Evolutionary conservation across 2,329 filamentous ascomycete genomes (phyloP).

Genomic region (Hawksworthiomyces lignivorus): DNA sequence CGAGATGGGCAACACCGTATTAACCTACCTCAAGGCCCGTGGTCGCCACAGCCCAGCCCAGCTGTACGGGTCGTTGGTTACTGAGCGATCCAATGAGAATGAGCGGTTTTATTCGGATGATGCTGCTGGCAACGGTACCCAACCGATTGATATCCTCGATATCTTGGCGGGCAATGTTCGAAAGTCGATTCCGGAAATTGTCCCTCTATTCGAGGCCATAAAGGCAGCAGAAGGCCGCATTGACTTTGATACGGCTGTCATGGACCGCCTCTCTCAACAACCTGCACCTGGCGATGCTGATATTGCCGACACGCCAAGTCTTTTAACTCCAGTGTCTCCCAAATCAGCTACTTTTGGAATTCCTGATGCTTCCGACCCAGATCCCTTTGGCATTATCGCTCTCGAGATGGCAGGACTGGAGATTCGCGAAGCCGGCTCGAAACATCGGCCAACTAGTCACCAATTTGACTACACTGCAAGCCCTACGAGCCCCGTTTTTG

Average conservation of each 20-base stretch:
- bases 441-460: constrained; percentile 64
- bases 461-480: constrained; percentile 74
- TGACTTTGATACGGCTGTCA: constrained; percentile 60
- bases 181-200: constrained; percentile 45
- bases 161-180: constrained; percentile 50
- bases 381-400: constrained; percentile 85
- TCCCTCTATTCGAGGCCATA: constrained; percentile 69
- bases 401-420: constrained; percentile 85
- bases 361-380: constrained; percentile 72
- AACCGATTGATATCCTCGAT: constrained; percentile 42
- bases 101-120: constrained; percentile 47
- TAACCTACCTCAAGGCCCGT: constrained; percentile 52
- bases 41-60: constrained; percentile 49
- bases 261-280: constrained; percentile 56
- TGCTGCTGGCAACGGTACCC: constrained; percentile 2
- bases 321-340: constrained; percentile 27
- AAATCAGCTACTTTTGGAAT: constrained; percentile 54
- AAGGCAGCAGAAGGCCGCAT: constrained; percentile 79
- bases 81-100: constrained; percentile 51
- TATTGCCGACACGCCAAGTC: constrained; percentile 37
- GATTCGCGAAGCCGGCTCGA: constrained; percentile 81
- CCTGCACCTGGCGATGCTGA: constrained; percentile 69
- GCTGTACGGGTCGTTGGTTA: constrained; percentile 48
- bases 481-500: constrained; percentile 64
- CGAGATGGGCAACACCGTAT: constrained; percentile 46